Percentiles rank a stretch among this genome's conserved stretches.
Conservation (phyloP, 306 rosid genomes). For the Begonia masoniana region DNA sequence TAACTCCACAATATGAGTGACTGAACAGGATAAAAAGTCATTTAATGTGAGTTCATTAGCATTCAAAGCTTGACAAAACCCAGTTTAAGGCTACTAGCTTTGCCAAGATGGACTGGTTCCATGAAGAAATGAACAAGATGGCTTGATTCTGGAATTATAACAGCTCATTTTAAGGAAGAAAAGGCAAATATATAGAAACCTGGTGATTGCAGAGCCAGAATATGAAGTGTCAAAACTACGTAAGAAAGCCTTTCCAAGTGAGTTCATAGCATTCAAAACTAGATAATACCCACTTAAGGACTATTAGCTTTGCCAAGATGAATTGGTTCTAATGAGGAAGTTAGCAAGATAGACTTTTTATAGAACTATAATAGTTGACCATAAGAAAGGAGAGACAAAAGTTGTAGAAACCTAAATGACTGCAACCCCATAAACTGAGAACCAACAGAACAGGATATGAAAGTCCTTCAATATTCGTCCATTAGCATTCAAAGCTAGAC, state of each 20-base stretch:
- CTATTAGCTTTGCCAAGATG: background rate
- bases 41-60: conserved; percentile 43
- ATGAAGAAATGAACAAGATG: background rate
- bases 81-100: conserved; percentile 33
- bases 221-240: too few relatives aligned
- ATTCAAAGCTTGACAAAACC: conserved; percentile 45
- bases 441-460: conserved; percentile 33
- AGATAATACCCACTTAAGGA: too few relatives aligned
- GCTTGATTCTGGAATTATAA: too few relatives aligned
- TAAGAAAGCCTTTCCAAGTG: too few relatives aligned
- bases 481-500: conserved; percentile 26
- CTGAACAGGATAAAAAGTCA: conserved; percentile 26
- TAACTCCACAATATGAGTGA: conserved; percentile 17
- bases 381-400: too few relatives aligned
- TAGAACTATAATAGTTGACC: too few relatives aligned
- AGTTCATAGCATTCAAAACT: too few relatives aligned
- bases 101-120: conserved; percentile 56
- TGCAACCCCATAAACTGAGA: conserved; percentile 18
- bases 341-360: too few relatives aligned
- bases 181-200: too few relatives aligned
- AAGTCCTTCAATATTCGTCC: conserved; percentile 29
- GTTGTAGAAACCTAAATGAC: background rate
- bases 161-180: too few relatives aligned
- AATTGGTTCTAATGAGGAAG: background rate
- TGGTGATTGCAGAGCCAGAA: too few relatives aligned